A percentile compares a stretch with the other conserved stretches of the same genome.
Conservation (phyloP, 371 early-diverging fungal species). For the Mucor irregularis region DNA sequence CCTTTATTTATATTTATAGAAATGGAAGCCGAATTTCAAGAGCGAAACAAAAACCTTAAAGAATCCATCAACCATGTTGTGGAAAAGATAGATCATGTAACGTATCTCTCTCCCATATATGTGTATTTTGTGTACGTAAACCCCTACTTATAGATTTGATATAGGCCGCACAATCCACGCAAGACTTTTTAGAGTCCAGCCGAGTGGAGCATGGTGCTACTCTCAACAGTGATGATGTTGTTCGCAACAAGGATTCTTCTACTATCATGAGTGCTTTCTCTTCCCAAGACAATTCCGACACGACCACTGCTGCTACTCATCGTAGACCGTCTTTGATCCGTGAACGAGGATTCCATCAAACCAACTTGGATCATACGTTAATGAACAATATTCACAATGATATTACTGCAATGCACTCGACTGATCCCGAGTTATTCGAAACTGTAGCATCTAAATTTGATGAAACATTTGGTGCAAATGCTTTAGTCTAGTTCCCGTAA, state of each 20-base stretch:
- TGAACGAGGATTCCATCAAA: not conserved
- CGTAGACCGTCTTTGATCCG: not conserved
- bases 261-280: too few relatives aligned
- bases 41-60: constrained; percentile 16
- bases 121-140: not conserved
- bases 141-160: not conserved
- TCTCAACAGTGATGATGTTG: not conserved
- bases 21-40: constrained; percentile 20
- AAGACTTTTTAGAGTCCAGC: constrained; percentile 8
- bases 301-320: not conserved
- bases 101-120: not conserved
- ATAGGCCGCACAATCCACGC: constrained; percentile 13
- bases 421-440: constrained; percentile 16
- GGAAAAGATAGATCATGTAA: constrained; percentile 16
- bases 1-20: not conserved
- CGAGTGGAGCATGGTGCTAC: not conserved
- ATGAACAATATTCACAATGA: constrained; percentile 20
- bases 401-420: constrained; percentile 21
- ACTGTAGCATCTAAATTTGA: constrained; percentile 20
- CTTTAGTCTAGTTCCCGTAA: too few relatives aligned
- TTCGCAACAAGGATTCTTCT: too few relatives aligned
- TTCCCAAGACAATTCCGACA: too few relatives aligned
- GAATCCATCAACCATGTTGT: constrained; percentile 1
- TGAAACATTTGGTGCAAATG: constrained; percentile 26
- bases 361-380: not conserved